Conservation (phyloP, 1,139 yeast species). For the Meyerozyma smithsonii region DNA sequence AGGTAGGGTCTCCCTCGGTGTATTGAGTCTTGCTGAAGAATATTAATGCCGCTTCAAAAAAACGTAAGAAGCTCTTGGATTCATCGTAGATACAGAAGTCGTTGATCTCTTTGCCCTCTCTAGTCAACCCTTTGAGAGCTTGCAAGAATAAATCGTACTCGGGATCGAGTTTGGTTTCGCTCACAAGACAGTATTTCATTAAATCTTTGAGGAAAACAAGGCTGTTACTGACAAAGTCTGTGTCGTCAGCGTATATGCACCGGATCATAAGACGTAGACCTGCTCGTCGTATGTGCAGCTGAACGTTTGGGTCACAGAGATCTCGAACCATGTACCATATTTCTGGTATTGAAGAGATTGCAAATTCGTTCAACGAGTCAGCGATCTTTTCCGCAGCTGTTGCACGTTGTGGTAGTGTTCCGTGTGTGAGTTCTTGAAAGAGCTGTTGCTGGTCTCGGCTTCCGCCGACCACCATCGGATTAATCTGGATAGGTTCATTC, state of each 20-base stretch:
- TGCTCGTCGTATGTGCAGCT: constrained; percentile 45
- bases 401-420: constrained; percentile 39
- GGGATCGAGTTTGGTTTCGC: constrained; percentile 33
- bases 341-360: constrained; percentile 62
- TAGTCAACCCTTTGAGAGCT: constrained; percentile 51
- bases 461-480: constrained; percentile 64
- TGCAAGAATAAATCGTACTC: constrained; percentile 50
- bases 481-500: constrained; percentile 40
- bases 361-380: constrained; percentile 45
- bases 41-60: not conserved
- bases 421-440: constrained; percentile 32
- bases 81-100: constrained; percentile 50
- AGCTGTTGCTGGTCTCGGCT: constrained; percentile 47
- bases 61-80: constrained; percentile 17
- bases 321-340: constrained; percentile 71
- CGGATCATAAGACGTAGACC: constrained; percentile 50
- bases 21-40: not conserved
- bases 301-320: constrained; percentile 41
- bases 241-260: constrained; percentile 54
- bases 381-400: constrained; percentile 51
- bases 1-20: not conserved
- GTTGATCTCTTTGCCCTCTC: constrained; percentile 56
- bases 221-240: constrained; percentile 36
- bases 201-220: constrained; percentile 60
- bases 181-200: constrained; percentile 35